Evolutionary conservation across 1,284 basidiomycete species (phyloP).

Genomic region (Sanguinoderma infundibulare): DNA sequence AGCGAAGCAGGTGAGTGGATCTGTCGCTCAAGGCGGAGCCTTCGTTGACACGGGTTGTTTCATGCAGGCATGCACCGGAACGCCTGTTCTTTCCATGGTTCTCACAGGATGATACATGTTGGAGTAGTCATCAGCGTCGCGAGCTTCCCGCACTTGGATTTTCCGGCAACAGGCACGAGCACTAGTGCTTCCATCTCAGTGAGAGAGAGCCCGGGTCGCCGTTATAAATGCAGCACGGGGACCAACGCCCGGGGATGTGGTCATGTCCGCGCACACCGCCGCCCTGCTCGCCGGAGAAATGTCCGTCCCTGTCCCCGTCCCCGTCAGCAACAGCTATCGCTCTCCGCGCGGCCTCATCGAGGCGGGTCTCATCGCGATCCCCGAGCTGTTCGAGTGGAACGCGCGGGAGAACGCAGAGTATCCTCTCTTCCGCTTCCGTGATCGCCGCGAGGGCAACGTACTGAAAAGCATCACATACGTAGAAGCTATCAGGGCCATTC

Average conservation of each 20-base stretch:
- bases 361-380: neutral
- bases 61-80: neutral
- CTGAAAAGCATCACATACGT: constrained; percentile 5
- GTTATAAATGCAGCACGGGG: neutral
- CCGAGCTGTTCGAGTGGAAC: constrained; percentile 12
- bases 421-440: constrained; percentile 9
- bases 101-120: neutral
- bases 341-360: constrained; percentile 10
- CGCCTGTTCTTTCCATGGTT: neutral
- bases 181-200: neutral
- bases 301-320: neutral
- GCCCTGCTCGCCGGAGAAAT: neutral
- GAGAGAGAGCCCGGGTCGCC: neutral
- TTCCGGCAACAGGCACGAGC: neutral
- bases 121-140: neutral
- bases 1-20: neutral
- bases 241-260: neutral
- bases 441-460: neutral
- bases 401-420: constrained; percentile 8
- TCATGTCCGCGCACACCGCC: too few species aligned
- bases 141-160: neutral
- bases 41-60: neutral
- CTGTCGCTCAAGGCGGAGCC: neutral
- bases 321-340: neutral
- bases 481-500: neutral